phyloP scores from a whole-genome alignment of 192 early-diverging fungal species.

The Backusella mclennaniae region DNA sequence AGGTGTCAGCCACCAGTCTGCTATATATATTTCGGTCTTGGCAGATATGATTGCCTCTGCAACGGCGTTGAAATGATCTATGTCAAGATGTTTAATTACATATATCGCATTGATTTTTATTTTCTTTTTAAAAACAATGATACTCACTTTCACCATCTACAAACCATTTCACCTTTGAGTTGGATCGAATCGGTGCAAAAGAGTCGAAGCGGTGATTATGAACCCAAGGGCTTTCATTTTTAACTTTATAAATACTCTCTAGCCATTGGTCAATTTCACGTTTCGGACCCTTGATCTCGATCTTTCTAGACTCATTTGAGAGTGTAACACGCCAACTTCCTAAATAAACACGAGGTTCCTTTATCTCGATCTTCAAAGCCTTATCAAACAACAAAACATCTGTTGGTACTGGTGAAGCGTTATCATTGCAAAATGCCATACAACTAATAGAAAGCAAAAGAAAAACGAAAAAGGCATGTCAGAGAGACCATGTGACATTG shows the following conservation, averaged over 20 bases:
- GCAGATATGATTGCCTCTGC: constrained; percentile 69
- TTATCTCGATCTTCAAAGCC: constrained; percentile 26
- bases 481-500: background rate
- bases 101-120: background rate
- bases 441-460: constrained; percentile 20
- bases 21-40: constrained; percentile 67
- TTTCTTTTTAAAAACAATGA: no score
- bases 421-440: constrained; percentile 41
- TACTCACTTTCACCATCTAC: constrained; percentile 53
- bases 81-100: constrained; percentile 9
- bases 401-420: constrained; percentile 32
- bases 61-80: constrained; percentile 71
- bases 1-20: constrained; percentile 84
- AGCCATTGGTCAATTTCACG: constrained; percentile 64
- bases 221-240: constrained; percentile 60
- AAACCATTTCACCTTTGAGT: constrained; percentile 65
- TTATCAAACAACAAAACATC: constrained; percentile 56
- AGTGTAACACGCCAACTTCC: constrained; percentile 59
- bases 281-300: constrained; percentile 65
- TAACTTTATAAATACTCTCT: constrained; percentile 57
- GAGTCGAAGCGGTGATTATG: constrained; percentile 61
- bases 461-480: background rate
- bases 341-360: constrained; percentile 30
- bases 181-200: constrained; percentile 71
- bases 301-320: constrained; percentile 56